These are phyloP conservation scores for Leccinum longicurvipes DNA, from an alignment of 768 basidiomycete species.

Conservation along the genomic window DNA sequence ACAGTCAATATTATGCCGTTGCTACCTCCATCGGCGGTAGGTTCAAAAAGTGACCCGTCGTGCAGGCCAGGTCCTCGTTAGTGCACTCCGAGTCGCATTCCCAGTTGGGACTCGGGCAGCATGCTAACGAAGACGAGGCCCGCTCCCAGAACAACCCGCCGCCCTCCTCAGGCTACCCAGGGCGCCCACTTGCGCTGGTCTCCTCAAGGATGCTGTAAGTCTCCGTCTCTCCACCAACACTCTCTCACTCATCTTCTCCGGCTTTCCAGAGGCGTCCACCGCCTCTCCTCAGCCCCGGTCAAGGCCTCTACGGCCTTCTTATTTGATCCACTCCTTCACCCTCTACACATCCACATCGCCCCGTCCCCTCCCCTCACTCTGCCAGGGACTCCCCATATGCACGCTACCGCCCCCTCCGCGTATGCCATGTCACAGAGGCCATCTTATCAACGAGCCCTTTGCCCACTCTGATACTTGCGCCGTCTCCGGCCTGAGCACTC, in stretches of 20 bases:
- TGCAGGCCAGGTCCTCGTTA: no score
- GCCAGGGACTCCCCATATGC: slow-evolving; percentile 52
- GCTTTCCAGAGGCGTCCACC: slow-evolving; percentile 84
- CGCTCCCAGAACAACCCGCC: slow-evolving; percentile 75
- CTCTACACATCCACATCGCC: slow-evolving; percentile 77
- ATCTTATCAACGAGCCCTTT: slow-evolving; percentile 86
- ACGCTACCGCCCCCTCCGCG: slow-evolving; percentile 79
- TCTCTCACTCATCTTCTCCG: slow-evolving; percentile 26
- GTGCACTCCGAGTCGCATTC: slow-evolving; percentile 89
- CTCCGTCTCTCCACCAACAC: not conserved
- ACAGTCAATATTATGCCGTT: slow-evolving; percentile 85
- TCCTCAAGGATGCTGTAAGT: slow-evolving; percentile 83
- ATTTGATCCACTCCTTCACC: slow-evolving; percentile 80
- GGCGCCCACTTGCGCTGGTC: slow-evolving; percentile 67
- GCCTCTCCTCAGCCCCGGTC: slow-evolving; percentile 68
- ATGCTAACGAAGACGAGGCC: slow-evolving; percentile 52
- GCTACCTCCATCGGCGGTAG: slow-evolving; percentile 71
- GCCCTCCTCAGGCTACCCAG: slow-evolving; percentile 80
- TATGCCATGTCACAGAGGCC: slow-evolving; percentile 87
- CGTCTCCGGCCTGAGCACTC: slow-evolving; percentile 14
- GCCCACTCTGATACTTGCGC: slow-evolving; percentile 35
- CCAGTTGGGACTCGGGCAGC: slow-evolving; percentile 76
- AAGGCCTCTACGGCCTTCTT: slow-evolving; percentile 84
- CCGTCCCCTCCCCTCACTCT: slow-evolving; percentile 64
- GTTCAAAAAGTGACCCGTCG: slow-evolving; percentile 72